Percentiles rank a stretch among this genome's conserved stretches.
phyloP scores from a whole-genome alignment of 2,329 filamentous ascomycete species.

The Nemania sp. region DNA sequence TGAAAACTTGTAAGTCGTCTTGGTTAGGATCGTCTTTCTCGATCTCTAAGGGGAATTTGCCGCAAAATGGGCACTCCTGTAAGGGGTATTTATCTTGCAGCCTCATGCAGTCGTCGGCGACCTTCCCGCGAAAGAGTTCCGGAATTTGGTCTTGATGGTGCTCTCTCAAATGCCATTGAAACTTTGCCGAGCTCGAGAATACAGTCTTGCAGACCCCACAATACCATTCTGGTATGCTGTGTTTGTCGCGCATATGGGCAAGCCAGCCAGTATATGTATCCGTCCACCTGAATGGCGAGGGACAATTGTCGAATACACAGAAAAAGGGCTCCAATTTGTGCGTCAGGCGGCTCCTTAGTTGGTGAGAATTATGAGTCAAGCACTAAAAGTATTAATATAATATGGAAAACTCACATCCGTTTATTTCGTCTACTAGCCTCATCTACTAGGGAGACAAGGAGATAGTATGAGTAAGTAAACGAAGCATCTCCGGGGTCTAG shows the following conservation, averaged over 20 bases:
- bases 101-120: not conserved
- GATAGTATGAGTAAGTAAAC: not conserved
- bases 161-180: not conserved
- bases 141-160: not conserved
- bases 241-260: not conserved
- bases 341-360: not conserved
- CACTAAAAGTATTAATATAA: not conserved
- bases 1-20: not conserved
- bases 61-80: not conserved
- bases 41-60: not conserved
- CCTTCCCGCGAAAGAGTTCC: not conserved
- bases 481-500: not conserved
- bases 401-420: not conserved
- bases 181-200: not conserved
- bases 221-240: not conserved
- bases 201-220: not conserved
- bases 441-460: not conserved
- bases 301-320: constrained; percentile 1
- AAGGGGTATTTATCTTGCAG: not conserved
- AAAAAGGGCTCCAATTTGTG: constrained; percentile 1
- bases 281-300: not conserved
- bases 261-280: constrained; percentile 1
- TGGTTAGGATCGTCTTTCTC: not conserved
- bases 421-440: not conserved
- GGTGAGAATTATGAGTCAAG: not conserved